Percentiles rank a stretch among this genome's conserved stretches.
These are phyloP conservation scores for Akebia trifoliata DNA, from an alignment of 164 flowering plant genomes.

Conservation along the genomic window DNA sequence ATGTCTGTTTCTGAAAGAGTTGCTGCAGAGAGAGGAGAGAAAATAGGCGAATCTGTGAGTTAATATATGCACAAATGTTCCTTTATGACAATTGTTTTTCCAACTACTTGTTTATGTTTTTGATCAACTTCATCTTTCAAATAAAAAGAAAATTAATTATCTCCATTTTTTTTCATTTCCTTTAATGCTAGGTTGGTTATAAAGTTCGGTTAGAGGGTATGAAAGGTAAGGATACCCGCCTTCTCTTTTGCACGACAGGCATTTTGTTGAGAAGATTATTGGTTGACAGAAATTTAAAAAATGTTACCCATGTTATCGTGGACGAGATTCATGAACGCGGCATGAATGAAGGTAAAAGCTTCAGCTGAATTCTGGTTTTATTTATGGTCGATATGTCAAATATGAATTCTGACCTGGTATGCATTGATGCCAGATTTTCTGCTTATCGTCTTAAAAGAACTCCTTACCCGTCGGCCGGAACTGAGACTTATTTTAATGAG, in stretches of 20 bases:
- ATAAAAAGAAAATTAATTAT: background rate
- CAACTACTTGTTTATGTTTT: background rate
- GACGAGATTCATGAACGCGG: conserved; percentile 97
- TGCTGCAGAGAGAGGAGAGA: conserved; percentile 91
- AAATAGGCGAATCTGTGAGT: conserved; percentile 90
- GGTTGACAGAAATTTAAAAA: conserved; percentile 68
- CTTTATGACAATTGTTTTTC: no score
- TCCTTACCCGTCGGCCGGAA: conserved; percentile 88
- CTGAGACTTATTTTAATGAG: conserved; percentile 87
- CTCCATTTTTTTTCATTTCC: conserved; percentile 5
- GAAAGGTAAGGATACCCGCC: conserved; percentile 85
- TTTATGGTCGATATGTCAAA: conserved; percentile 5
- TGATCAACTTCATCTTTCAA: background rate
- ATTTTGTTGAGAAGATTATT: conserved; percentile 74
- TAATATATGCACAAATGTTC: no score
- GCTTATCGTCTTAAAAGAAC: conserved; percentile 83
- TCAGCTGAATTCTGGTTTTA: background rate
- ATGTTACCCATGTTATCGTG: conserved; percentile 74
- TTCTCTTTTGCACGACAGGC: conserved; percentile 90
- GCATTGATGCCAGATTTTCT: conserved; percentile 69
- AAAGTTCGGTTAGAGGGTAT: conserved; percentile 85
- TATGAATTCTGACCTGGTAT: conserved; percentile 18
- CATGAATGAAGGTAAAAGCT: conserved; percentile 77
- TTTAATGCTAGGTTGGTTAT: conserved; percentile 58
- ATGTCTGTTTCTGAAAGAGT: conserved; percentile 97